These are phyloP conservation scores for Annulohypoxylon moriforme DNA, from an alignment of 495 filamentous ascomycete genomes.

Conservation along the genomic window DNA sequence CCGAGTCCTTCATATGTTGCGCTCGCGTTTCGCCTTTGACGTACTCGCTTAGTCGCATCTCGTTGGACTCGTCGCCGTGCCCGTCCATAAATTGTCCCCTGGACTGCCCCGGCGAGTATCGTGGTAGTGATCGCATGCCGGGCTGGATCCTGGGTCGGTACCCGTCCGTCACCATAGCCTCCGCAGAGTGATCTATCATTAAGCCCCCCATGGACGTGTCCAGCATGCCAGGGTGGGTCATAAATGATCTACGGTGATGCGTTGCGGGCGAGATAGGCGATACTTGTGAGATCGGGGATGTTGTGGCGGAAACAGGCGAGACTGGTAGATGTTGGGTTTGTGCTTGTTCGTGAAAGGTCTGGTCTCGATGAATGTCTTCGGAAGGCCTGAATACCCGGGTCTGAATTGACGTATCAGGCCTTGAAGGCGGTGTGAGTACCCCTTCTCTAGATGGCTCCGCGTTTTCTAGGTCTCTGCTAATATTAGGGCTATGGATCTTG, in stretches of 20 bases:
- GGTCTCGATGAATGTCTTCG: neutral
- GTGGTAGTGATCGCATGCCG: conserved; percentile 38
- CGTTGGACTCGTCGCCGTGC: conserved; percentile 51
- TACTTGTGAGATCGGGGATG: conserved; percentile 36
- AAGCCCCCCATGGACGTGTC: conserved; percentile 24
- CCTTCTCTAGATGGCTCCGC: conserved; percentile 21
- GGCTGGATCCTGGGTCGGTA: conserved; percentile 41
- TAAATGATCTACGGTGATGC: conserved; percentile 24
- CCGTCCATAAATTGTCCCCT: conserved; percentile 49
- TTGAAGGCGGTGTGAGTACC: conserved; percentile 15
- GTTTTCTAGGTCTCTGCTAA: conserved; percentile 1
- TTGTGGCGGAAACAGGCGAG: conserved; percentile 35
- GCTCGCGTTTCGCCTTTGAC: conserved; percentile 54
- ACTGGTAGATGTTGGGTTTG: conserved; percentile 19
- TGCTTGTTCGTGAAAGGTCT: conserved; percentile 6
- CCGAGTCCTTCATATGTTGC: conserved; percentile 53
- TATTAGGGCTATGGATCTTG: conserved; percentile 16
- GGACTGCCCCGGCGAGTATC: conserved; percentile 37
- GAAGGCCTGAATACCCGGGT: conserved; percentile 15
- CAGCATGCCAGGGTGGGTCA: conserved; percentile 11
- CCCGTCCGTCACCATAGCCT: conserved; percentile 53
- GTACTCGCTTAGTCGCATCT: conserved; percentile 54
- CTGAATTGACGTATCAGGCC: conserved; percentile 18
- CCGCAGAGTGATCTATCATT: conserved; percentile 36
- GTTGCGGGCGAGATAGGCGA: conserved; percentile 34